These are phyloP conservation scores for Pyrus communis DNA, from an alignment of 306 rosid species.

Conservation along the genomic window DNA sequence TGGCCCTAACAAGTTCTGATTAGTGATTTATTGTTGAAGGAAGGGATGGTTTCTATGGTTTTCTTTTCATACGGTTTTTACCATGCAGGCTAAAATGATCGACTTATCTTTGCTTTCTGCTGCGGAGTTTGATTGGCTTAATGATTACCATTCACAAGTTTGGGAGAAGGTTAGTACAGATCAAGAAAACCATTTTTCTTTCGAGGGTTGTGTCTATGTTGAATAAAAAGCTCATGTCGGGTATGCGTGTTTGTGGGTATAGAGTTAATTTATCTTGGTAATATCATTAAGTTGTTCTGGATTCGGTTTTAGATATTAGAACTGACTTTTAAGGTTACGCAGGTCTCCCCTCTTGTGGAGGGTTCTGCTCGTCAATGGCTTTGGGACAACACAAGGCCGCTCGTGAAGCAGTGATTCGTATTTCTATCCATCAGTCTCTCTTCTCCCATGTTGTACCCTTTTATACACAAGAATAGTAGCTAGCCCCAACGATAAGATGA, in stretches of 20 bases:
- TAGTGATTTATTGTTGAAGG: not conserved
- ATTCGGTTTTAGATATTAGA: not conserved
- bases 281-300: not conserved
- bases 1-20: not conserved
- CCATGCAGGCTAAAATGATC: constrained; percentile 73
- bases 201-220: too few relatives aligned
- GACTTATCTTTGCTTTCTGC: constrained; percentile 68
- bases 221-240: too few relatives aligned
- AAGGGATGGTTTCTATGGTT: not conserved
- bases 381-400: constrained; percentile 72
- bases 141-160: constrained; percentile 74
- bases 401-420: constrained; percentile 20
- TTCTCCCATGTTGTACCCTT: not conserved
- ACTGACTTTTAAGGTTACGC: constrained; percentile 18
- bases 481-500: not conserved
- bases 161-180: constrained; percentile 76
- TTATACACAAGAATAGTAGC: not conserved
- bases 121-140: constrained; percentile 67
- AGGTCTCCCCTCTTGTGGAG: constrained; percentile 83
- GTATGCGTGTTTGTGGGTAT: too few relatives aligned
- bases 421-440: not conserved
- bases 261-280: not conserved
- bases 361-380: constrained; percentile 81
- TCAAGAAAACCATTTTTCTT: not conserved
- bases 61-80: constrained; percentile 10